Conservation (phyloP, 78 protist species). For the Dictyostelium purpureum region DNA sequence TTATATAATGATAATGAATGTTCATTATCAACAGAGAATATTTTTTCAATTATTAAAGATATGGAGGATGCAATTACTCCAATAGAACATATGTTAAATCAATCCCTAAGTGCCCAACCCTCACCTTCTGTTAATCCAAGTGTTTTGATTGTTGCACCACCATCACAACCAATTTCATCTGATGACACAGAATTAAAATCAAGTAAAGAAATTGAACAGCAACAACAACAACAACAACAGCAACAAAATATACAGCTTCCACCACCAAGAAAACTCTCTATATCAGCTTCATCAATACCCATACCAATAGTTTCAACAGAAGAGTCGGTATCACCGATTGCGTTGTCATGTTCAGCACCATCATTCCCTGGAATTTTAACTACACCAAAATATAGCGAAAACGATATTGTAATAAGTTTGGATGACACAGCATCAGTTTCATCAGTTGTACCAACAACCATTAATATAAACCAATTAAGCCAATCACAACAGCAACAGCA, state of each 20-base stretch:
- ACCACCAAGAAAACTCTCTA: constrained; percentile 63
- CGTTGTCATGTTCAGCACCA: constrained; percentile 69
- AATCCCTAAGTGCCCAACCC: background rate
- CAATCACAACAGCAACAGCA: constrained; percentile 5
- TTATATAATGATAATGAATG: constrained; percentile 26
- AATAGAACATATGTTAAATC: background rate
- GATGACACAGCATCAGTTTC: background rate
- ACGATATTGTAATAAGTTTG: background rate
- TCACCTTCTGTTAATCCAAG: background rate
- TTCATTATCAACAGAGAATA: constrained; percentile 61
- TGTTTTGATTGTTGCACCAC: no score
- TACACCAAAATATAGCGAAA: no score
- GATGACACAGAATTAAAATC: background rate
- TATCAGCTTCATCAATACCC: constrained; percentile 67
- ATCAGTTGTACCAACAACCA: background rate
- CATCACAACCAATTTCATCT: background rate
- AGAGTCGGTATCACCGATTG: constrained; percentile 35
- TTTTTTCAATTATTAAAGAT: constrained; percentile 46
- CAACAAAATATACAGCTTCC: background rate
- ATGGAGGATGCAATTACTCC: constrained; percentile 52
- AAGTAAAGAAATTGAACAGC: background rate
- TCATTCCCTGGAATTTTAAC: constrained; percentile 41
- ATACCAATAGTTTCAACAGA: constrained; percentile 1
- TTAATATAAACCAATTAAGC: background rate
- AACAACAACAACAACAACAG: constrained; percentile 4